These are phyloP conservation scores for Raffaelea arxii DNA, from an alignment of 2,329 filamentous ascomycete genomes.

Conservation along the genomic window DNA sequence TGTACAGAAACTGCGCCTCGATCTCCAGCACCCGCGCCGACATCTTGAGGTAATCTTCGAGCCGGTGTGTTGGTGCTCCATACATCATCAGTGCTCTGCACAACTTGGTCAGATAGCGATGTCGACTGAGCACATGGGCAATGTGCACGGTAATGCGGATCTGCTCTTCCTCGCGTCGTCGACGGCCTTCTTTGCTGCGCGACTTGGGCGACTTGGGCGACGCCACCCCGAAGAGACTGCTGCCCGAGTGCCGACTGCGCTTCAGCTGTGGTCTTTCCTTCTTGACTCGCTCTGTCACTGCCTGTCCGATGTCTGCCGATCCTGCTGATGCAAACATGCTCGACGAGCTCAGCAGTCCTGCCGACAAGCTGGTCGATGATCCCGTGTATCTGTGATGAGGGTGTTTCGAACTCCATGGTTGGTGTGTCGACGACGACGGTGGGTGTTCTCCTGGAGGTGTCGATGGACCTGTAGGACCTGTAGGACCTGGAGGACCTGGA, in stretches of 20 bases:
- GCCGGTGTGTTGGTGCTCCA: conserved; percentile 79
- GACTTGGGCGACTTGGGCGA: conserved; percentile 5
- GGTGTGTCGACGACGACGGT: conserved; percentile 1
- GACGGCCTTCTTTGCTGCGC: conserved; percentile 9
- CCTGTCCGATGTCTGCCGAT: conserved; percentile 31
- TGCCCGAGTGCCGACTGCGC: conserved; percentile 9
- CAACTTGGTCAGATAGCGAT: conserved; percentile 74
- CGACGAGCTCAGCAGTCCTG: conserved; percentile 44
- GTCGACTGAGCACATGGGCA: conserved; percentile 62
- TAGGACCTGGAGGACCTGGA: too few species aligned
- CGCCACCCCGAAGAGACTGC: conserved; percentile 8
- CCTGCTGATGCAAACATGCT: conserved; percentile 40
- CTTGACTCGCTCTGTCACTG: conserved; percentile 33
- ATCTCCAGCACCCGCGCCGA: conserved; percentile 82
- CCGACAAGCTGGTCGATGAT: conserved; percentile 26
- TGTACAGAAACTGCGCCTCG: conserved; percentile 80
- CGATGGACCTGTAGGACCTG: conserved; percentile 20
- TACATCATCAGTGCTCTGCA: conserved; percentile 83
- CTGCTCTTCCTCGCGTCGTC: conserved; percentile 19
- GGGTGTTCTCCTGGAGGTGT: background rate
- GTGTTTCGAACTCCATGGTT: conserved; percentile 8
- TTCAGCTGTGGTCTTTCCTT: conserved; percentile 18
- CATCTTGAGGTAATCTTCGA: conserved; percentile 90
- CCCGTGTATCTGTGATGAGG: conserved; percentile 6
- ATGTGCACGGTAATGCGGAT: conserved; percentile 46